A percentile compares a stretch with the other conserved stretches of the same genome.
phyloP scores from a whole-genome alignment of 192 early-diverging fungal species.

The Entophlyctis helioformis region DNA sequence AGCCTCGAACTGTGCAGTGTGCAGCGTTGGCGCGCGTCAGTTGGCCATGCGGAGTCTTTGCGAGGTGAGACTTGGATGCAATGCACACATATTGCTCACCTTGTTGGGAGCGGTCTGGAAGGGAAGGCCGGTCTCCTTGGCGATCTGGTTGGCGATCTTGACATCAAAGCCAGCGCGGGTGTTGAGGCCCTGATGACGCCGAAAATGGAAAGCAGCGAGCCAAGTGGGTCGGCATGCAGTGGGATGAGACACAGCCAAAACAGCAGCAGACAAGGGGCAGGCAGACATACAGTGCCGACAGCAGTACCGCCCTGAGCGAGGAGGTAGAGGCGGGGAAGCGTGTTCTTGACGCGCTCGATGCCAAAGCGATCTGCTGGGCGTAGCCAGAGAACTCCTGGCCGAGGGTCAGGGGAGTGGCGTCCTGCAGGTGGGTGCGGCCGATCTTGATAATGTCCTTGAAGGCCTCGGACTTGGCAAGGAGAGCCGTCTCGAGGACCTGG shows the following conservation, averaged over 20 bases:
- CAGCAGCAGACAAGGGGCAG: not conserved
- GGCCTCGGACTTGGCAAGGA: conserved; percentile 63
- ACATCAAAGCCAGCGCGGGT: conserved; percentile 84
- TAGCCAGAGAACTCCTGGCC: conserved; percentile 97
- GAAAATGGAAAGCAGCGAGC: not conserved
- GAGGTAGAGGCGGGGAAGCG: conserved; percentile 74
- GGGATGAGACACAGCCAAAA: not conserved
- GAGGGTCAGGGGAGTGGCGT: conserved; percentile 92
- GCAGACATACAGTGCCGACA: conserved; percentile 59
- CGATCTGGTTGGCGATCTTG: conserved; percentile 78
- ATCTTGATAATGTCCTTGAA: conserved; percentile 96
- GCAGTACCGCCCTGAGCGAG: conserved; percentile 94
- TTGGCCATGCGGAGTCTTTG: too few species aligned
- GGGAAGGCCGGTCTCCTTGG: conserved; percentile 72
- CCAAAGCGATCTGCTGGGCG: conserved; percentile 46
- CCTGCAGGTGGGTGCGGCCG: conserved; percentile 94
- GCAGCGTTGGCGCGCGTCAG: not conserved
- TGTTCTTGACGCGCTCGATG: conserved; percentile 71
- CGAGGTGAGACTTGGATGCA: too few species aligned
- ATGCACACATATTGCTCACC: too few species aligned
- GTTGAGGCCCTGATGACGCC: conserved; percentile 72
- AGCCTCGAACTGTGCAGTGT: conserved; percentile 68
- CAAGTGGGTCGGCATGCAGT: not conserved
- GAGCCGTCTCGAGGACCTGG: conserved; percentile 60
- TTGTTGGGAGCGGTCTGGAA: conserved; percentile 97